Evolutionary conservation across 371 early-diverging fungal genomes (phyloP).

Genomic region (Lichtheimia corymbifera): DNA sequence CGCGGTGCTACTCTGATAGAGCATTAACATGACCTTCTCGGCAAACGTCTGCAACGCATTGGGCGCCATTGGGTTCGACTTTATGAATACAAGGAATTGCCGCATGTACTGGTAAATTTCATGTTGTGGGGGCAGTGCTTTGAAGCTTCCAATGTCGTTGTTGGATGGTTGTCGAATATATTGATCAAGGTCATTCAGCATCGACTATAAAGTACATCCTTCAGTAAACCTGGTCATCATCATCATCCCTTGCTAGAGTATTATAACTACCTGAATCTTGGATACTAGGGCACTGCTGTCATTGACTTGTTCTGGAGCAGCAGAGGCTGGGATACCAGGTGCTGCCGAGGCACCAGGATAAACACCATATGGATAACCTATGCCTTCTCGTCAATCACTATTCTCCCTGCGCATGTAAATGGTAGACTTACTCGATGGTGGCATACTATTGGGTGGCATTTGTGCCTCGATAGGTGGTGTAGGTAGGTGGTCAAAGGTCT

Average conservation of each 20-base stretch:
- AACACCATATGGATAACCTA: too few relatives aligned
- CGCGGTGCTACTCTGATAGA: constrained; percentile 75
- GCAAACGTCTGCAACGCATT: constrained; percentile 76
- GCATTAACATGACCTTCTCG: constrained; percentile 79
- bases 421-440: not conserved
- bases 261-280: constrained; percentile 40
- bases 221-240: not conserved
- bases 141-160: constrained; percentile 44
- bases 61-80: constrained; percentile 66
- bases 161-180: constrained; percentile 50
- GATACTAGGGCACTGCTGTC: too few relatives aligned
- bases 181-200: constrained; percentile 76
- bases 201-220: constrained; percentile 52
- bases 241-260: constrained; percentile 23
- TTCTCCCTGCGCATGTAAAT: too few relatives aligned
- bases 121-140: constrained; percentile 76
- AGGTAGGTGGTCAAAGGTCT: constrained; percentile 8
- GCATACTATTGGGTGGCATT: not conserved
- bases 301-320: too few relatives aligned
- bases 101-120: constrained; percentile 73
- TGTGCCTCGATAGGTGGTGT: constrained; percentile 6
- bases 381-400: too few relatives aligned
- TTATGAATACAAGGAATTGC: constrained; percentile 68
- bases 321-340: too few relatives aligned
- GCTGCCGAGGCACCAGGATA: too few relatives aligned